phyloP scores from a whole-genome alignment of 208 protist species.

The Crithidia brevicula region DNA sequence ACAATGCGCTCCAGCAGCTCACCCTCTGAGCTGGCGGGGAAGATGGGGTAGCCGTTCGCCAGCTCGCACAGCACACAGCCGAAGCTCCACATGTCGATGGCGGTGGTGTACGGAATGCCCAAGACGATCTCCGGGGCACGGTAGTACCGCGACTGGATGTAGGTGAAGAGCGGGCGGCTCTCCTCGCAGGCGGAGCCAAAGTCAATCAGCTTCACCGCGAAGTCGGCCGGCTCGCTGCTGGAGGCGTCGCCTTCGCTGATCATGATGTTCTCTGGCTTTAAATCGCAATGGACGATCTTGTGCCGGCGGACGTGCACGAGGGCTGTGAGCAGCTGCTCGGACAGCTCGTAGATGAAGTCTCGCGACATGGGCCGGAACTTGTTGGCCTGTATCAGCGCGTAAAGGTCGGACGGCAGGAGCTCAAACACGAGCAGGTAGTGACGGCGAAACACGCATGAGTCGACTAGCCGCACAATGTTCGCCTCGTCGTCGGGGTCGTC shows the following conservation, averaged over 20 bases:
- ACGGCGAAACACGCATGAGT: constrained; percentile 68
- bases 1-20: constrained; percentile 86
- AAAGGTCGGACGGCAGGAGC: constrained; percentile 75
- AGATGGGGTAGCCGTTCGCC: constrained; percentile 92
- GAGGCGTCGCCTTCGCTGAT: constrained; percentile 37
- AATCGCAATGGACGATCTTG: constrained; percentile 95
- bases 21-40: constrained; percentile 82
- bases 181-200: constrained; percentile 97
- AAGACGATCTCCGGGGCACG: constrained; percentile 93
- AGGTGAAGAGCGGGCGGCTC: constrained; percentile 92
- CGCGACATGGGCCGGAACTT: constrained; percentile 83
- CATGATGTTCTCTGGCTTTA: constrained; percentile 98
- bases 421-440: constrained; percentile 86
- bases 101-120: constrained; percentile 79
- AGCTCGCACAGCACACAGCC: constrained; percentile 95
- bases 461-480: constrained; percentile 72
- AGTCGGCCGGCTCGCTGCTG: constrained; percentile 22
- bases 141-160: constrained; percentile 95
- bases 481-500: constrained; percentile 67
- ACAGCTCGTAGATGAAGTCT: constrained; percentile 74
- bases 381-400: constrained; percentile 64
- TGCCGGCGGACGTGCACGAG: constrained; percentile 69
- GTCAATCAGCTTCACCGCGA: constrained; percentile 97
- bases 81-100: constrained; percentile 95
- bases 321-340: constrained; percentile 63